A percentile compares a stretch with the other conserved stretches of the same genome.
Evolutionary conservation across 768 basidiomycete genomes (phyloP).

Genomic region (Leccinum rimulosum): DNA sequence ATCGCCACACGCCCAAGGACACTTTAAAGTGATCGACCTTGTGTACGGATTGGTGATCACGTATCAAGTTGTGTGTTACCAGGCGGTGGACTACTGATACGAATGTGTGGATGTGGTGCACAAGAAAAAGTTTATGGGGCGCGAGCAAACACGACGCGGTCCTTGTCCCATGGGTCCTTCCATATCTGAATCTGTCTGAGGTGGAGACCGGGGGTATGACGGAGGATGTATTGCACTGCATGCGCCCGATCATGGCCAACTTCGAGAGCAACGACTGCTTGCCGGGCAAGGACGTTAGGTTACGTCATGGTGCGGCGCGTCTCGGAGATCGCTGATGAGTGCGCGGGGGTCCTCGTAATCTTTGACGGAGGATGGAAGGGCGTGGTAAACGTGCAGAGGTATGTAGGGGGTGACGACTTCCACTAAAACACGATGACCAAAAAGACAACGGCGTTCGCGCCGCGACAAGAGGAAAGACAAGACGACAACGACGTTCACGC

Average conservation of each 20-base stretch:
- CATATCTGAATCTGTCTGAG: slow-evolving; percentile 55
- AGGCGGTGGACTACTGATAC: slow-evolving; percentile 11
- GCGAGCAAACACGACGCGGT: slow-evolving; percentile 66
- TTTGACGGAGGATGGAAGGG: slow-evolving; percentile 65
- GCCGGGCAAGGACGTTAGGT: slow-evolving; percentile 49
- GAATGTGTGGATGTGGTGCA: not conserved
- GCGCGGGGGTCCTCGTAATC: slow-evolving; percentile 80
- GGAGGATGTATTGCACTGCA: slow-evolving; percentile 59
- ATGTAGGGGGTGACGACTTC: too few species aligned
- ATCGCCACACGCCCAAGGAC: slow-evolving; percentile 1
- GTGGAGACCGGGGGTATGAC: slow-evolving; percentile 41
- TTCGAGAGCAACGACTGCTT: slow-evolving; percentile 71
- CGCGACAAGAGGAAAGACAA: too few species aligned
- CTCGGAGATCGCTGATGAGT: slow-evolving; percentile 68
- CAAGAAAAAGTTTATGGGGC: slow-evolving; percentile 28
- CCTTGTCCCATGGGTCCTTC: slow-evolving; percentile 76
- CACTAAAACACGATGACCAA: too few species aligned
- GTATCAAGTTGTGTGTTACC: slow-evolving; percentile 13
- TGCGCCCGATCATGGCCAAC: slow-evolving; percentile 73
- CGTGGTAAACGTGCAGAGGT: slow-evolving; percentile 57
- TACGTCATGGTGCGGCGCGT: slow-evolving; percentile 31
- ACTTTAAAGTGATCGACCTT: slow-evolving; percentile 6
- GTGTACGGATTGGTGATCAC: not conserved
- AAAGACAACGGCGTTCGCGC: too few species aligned
- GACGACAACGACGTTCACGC: too few species aligned